Percentiles rank a stretch among this genome's conserved stretches.
phyloP scores from a whole-genome alignment of 805 yeast species.

The Lachancea sp. region DNA sequence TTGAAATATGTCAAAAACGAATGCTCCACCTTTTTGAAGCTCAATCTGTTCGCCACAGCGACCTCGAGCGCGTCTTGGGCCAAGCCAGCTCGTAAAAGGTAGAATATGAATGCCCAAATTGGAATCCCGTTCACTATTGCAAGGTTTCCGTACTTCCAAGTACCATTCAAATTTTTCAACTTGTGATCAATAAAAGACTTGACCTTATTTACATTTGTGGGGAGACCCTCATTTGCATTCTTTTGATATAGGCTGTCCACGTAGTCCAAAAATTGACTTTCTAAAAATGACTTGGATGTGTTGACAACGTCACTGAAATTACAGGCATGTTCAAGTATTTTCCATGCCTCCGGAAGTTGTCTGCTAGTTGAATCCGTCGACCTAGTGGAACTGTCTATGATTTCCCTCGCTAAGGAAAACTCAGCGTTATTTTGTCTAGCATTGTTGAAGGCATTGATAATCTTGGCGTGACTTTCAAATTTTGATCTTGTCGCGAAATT shows the following conservation, averaged over 20 bases:
- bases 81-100: constrained; percentile 78
- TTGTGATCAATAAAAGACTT: constrained; percentile 50
- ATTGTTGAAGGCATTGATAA: constrained; percentile 64
- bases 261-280: constrained; percentile 69
- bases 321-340: constrained; percentile 44
- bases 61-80: constrained; percentile 70
- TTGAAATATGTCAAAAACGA: constrained; percentile 75
- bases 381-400: constrained; percentile 52
- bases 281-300: constrained; percentile 57
- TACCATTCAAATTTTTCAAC: constrained; percentile 38
- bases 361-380: constrained; percentile 59
- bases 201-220: constrained; percentile 67
- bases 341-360: constrained; percentile 72
- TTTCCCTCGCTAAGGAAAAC: constrained; percentile 53
- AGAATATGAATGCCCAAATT: constrained; percentile 89
- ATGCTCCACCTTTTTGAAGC: constrained; percentile 78
- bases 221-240: constrained; percentile 57
- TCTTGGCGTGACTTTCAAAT: constrained; percentile 69
- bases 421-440: constrained; percentile 47
- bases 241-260: constrained; percentile 59
- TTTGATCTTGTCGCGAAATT: constrained; percentile 41
- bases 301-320: constrained; percentile 38
- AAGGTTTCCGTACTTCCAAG: constrained; percentile 49
- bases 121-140: constrained; percentile 76
- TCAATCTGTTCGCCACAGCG: constrained; percentile 54